Evolutionary conservation across 768 basidiomycete genomes (phyloP), one percentile per base, ranked within the genome.

Genomic region (Trametes meyenii): DNA sequence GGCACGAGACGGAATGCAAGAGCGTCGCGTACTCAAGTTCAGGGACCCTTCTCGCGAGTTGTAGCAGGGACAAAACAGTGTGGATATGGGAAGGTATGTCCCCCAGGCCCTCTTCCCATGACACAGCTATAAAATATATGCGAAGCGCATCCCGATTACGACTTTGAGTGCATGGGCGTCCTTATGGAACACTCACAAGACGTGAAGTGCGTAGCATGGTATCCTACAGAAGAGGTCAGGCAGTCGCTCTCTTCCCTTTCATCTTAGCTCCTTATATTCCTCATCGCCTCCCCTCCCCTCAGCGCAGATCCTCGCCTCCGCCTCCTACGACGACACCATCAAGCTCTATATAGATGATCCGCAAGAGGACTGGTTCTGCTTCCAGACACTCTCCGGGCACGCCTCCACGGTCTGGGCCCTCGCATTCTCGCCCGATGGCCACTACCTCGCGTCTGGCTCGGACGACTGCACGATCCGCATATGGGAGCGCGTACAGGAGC

Each of bases 1-100:
- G 97, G 0, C 97, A 98, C 71, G 96, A 98, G 72, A 95, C 88
- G 11, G 96, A 99, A 72, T 98, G 96, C 78, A 98, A 98, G 78
- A 83, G 88, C 57, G 90, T 96, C 0, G 90, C 86, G 3, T 98
- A 89, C 74, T 93, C 90, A 12, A 77, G 78, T 38, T 84, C 86
- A n/a, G 88, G 84, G 0, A 87, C 82, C 2, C 74, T 97, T 24
- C 79, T 99, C n/a, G 97, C 96, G 10, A 95, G 90, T 63, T 98
- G 96, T 71, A 91, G 92, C 66, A 81, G 97, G 61, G 97, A 98
- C 77, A 99, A 98, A 78, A 93, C 94, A 5, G 95, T 98, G 0
- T 98, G 97, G 97, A 84, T 99, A 38, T 99, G 97, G 96, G 96
- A 98, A 82, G 94, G 96, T 90, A 70, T 69, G 77, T 29, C 44